These are phyloP conservation scores for Calophaca sinica DNA, from an alignment of 306 rosid genomes.

Conservation along the genomic window DNA sequence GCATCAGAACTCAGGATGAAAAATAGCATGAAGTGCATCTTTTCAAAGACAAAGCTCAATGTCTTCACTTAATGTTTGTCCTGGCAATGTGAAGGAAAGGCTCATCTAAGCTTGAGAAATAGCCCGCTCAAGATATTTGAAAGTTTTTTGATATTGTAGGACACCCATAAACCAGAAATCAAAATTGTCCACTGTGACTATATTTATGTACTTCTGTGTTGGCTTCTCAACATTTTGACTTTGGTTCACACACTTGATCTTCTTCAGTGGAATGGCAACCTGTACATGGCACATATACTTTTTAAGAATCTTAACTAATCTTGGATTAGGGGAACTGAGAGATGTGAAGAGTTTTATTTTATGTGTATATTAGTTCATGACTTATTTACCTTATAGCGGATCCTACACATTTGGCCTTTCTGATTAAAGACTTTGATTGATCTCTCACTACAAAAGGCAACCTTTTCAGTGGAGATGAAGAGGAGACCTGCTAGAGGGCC, in stretches of 20 bases:
- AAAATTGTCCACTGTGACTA: constrained; percentile 42
- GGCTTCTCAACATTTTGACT: constrained; percentile 44
- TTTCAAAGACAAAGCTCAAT: too few species aligned
- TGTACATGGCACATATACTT: not conserved
- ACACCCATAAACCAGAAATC: constrained; percentile 49
- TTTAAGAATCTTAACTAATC: constrained; percentile 6
- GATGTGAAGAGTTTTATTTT: not conserved
- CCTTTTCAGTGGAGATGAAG: constrained; percentile 68
- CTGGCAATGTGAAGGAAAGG: too few species aligned
- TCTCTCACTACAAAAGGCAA: constrained; percentile 83
- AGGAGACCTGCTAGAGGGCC: constrained; percentile 85
- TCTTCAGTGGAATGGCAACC: constrained; percentile 47
- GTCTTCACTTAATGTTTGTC: not conserved
- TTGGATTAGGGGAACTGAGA: constrained; percentile 11
- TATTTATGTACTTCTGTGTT: constrained; percentile 45
- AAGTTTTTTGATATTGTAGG: constrained; percentile 34
- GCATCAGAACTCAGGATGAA: too few species aligned
- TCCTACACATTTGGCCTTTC: constrained; percentile 47
- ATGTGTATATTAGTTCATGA: not conserved
- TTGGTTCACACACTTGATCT: constrained; percentile 42
- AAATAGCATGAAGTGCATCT: too few species aligned
- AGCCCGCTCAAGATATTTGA: constrained; percentile 38
- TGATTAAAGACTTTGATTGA: constrained; percentile 58
- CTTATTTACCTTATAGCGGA: constrained; percentile 43
- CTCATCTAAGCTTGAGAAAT: constrained; percentile 28